phyloP scores from a whole-genome alignment of 2,329 filamentous ascomycete genomes.

The Penicillium sp. region DNA sequence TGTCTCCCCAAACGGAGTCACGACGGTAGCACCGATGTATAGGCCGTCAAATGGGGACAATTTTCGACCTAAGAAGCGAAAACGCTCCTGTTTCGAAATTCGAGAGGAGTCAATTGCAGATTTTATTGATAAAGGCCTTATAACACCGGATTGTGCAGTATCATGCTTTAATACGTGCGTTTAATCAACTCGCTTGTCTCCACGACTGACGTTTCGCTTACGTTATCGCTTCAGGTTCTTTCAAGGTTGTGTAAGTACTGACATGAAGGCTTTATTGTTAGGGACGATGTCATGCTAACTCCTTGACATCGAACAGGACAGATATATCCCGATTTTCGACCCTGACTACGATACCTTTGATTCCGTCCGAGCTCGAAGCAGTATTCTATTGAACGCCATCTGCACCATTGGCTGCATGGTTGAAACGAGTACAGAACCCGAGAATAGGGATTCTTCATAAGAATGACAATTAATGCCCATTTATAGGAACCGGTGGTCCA shows the following conservation, averaged over 20 bases:
- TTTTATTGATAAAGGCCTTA: conserved; percentile 36
- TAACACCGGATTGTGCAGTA: conserved; percentile 34
- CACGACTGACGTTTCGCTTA: not conserved
- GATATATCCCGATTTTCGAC: conserved; percentile 53
- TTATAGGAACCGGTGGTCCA: conserved; percentile 28
- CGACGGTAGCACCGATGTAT: conserved; percentile 6
- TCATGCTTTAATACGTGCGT: conserved; percentile 35
- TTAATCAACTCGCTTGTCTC: too few relatives aligned
- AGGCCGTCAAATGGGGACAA: not conserved
- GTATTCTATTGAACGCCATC: conserved; percentile 54
- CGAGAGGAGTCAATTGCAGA: conserved; percentile 34
- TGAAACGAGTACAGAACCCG: conserved; percentile 22
- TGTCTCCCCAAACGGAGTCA: conserved; percentile 9
- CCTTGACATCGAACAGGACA: conserved; percentile 35
- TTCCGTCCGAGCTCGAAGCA: conserved; percentile 48
- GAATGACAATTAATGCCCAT: not conserved
- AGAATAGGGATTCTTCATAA: not conserved
- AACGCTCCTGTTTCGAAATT: conserved; percentile 35
- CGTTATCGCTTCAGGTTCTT: conserved; percentile 30
- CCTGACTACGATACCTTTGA: conserved; percentile 47
- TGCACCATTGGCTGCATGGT: conserved; percentile 55
- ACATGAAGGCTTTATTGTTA: not conserved
- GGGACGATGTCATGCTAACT: rapidly evolving
- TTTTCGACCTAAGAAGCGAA: conserved; percentile 22
- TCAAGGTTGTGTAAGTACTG: conserved; percentile 34